Conservation (phyloP, 306 rosid species). For the Calophaca sinica region DNA sequence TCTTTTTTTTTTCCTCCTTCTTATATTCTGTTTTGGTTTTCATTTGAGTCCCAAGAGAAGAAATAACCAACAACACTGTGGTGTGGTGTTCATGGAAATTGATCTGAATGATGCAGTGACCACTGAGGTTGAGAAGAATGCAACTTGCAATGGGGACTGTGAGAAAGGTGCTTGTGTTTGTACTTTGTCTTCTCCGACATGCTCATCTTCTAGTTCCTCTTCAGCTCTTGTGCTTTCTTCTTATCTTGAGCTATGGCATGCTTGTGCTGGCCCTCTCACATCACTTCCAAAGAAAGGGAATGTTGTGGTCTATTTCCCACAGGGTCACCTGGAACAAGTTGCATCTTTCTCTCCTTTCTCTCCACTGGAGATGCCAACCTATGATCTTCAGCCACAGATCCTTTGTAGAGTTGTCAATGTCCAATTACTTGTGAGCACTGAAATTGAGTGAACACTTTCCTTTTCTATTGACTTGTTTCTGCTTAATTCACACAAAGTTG, state of each 20-base stretch:
- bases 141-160: constrained; percentile 69
- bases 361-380: constrained; percentile 68
- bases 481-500: constrained; percentile 36
- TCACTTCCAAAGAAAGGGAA: constrained; percentile 92
- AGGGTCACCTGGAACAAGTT: constrained; percentile 88
- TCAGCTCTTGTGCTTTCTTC: constrained; percentile 69
- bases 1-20: not conserved
- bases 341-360: constrained; percentile 77
- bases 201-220: constrained; percentile 73
- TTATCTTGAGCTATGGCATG: constrained; percentile 93
- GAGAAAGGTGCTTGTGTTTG: constrained; percentile 67
- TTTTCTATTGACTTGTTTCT: constrained; percentile 9
- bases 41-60: constrained; percentile 48
- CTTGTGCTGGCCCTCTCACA: constrained; percentile 97
- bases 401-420: constrained; percentile 85
- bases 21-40: constrained; percentile 42
- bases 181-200: constrained; percentile 74
- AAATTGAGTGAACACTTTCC: constrained; percentile 19
- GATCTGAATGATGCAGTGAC: constrained; percentile 89
- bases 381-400: constrained; percentile 87
- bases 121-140: constrained; percentile 71
- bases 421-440: constrained; percentile 81
- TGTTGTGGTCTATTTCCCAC: constrained; percentile 91
- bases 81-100: constrained; percentile 92
- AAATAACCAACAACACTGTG: constrained; percentile 23